A percentile compares a stretch with the other conserved stretches of the same genome.
phyloP scores from a whole-genome alignment of 805 yeast species.

The Yarrowia divulgata region DNA sequence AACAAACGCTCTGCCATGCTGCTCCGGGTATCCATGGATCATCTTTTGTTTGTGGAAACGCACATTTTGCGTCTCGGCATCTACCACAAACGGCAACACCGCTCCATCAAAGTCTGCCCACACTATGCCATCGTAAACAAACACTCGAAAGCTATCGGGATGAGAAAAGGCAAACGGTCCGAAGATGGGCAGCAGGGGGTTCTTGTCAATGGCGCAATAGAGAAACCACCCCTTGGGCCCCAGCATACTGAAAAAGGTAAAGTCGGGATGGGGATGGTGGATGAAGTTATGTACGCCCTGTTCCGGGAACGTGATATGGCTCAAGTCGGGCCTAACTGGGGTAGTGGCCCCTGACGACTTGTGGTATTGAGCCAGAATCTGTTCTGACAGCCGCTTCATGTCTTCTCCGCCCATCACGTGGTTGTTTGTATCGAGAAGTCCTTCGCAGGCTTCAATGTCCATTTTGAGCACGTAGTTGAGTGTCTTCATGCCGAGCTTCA shows the following conservation, averaged over 20 bases:
- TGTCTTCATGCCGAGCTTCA: conserved; percentile 11
- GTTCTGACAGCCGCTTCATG: background rate
- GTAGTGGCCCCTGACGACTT: background rate
- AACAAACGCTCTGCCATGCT: background rate
- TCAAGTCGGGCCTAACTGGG: background rate
- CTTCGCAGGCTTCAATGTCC: background rate
- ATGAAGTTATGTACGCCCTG: background rate
- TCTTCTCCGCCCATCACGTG: background rate
- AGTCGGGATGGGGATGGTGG: background rate
- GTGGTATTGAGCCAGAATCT: background rate
- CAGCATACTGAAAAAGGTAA: background rate
- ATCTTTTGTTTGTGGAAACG: background rate
- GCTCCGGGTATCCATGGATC: conserved; percentile 2
- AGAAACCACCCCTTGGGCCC: background rate
- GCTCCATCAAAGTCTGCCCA: conserved; percentile 6
- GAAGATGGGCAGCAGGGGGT: background rate
- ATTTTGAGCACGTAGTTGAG: background rate
- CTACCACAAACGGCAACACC: background rate
- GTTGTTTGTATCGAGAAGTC: background rate
- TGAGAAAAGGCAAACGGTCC: background rate
- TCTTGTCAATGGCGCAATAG: background rate
- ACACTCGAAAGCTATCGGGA: background rate
- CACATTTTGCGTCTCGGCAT: background rate
- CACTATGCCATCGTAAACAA: background rate
- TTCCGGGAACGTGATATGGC: background rate